Base-by-base conservation (phyloP, 441 rosid species). In the Lagerstroemia fauriei region DNA sequence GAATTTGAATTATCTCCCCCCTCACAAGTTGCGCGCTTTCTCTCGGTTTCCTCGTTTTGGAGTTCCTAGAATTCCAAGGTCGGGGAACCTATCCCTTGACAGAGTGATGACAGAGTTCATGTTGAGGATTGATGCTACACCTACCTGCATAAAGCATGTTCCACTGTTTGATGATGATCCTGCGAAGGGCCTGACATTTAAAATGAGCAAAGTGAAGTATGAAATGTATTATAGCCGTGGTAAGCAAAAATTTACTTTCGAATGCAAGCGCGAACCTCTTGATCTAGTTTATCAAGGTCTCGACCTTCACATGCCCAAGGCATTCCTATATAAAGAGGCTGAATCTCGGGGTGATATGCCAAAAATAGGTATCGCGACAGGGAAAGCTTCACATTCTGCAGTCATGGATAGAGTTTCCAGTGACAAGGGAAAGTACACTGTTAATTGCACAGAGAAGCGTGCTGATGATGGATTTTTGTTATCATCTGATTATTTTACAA, bases 21-120 rank as follows among this genome's bases (percentile, higher is more conserved):
- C 99, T 22, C 97, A 97, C 88, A 97, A 97, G 86, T 85, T 97
- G 85, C 98, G 99, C n/a, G 82, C 87, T 73, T 97, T 97, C 90
- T 93, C 99, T 75, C 88, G 98, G 79, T 97, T 93, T 91, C 96
- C 98, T 83, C 97, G 99, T 84, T 97, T 90, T 91, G 99, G 99
- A 71, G 88, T 95, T 82, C 92, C 99, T 34, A 90, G 97, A 88
- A 78, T 84, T 86, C 82, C 87, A 74, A 91, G 99, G 86, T 97
- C 99, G 77, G 99, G 99, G 80, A 95, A 95, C 87, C 84, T 97
- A 85, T 91, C 99, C 78, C 66, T 97, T 44, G 99, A 97, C 84
- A 92, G 88, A 88, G 98, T 97, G 86, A 93, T 97, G 93, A 97
- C 97, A 25, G 99, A 97, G 86, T 95, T 97, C 88, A 92, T 91